phyloP scores from a whole-genome alignment of 73 alveolate genomes.

The Stentor coeruleus region DNA sequence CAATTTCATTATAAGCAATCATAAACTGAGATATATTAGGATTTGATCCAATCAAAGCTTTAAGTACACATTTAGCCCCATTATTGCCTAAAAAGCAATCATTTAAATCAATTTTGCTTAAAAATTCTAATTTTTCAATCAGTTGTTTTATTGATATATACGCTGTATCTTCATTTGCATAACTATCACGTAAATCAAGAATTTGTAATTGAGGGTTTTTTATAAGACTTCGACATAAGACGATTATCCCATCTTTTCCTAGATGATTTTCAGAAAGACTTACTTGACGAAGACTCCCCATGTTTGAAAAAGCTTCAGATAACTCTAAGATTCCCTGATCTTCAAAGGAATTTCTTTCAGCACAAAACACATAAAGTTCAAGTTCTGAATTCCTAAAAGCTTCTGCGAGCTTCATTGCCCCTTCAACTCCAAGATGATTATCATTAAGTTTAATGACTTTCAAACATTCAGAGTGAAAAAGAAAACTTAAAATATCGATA shows the following conservation, averaged over 20 bases:
- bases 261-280: background rate
- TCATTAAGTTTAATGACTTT: background rate
- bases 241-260: background rate
- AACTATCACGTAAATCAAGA: background rate
- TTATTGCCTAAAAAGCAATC: background rate
- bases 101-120: background rate
- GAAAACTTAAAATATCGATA: background rate
- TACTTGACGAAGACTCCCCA: background rate
- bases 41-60: background rate
- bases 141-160: background rate
- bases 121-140: background rate
- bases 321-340: background rate
- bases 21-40: background rate
- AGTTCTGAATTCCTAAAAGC: background rate
- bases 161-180: background rate
- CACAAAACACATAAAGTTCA: background rate
- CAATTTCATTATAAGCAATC: background rate
- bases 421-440: background rate
- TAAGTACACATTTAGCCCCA: background rate
- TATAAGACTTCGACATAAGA: background rate
- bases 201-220: background rate
- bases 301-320: background rate
- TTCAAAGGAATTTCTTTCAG: background rate
- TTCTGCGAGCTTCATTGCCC: slow-evolving; percentile 3
- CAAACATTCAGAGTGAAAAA: background rate